Evolutionary conservation across 2,329 filamentous ascomycete species (phyloP), one percentile per base, ranked within the genome.

Genomic region (Fonsecaea erecta): DNA sequence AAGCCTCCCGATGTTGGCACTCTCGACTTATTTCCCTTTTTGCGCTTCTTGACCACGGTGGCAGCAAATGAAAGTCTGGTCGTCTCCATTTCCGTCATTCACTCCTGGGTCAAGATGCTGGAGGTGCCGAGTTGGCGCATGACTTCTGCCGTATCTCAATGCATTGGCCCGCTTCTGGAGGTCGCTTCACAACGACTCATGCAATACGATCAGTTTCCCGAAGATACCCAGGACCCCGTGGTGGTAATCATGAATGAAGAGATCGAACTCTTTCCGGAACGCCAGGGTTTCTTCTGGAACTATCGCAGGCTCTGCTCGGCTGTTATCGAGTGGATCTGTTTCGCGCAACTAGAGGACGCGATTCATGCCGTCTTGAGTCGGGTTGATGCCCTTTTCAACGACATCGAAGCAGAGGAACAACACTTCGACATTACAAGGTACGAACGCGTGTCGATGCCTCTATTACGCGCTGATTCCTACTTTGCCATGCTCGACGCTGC

Each of bases 201-300:
- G 65, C 89, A 92, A 61, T 99, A 96, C 77, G 95, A 99, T 76
- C 88, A 85, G 68, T 80, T 98, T 1, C 91, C 93, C 0, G 88
- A 94, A 68, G 90, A 96, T 68, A 90, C 89, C 0, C 86, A 91
- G 53, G 89, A 97, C 71, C 84, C 91, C 1, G 93, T 90, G 0
- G 85, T 93, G 64, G 81, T 92, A 11, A 95, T 97, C 70, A 83
- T 99, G 1, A 84, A 93, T 73, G 93, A 98, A 74, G 95, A 99
- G 74, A 96, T 97, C 62, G 95, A 99, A 74, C 98, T 94, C 0
- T 83, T 94, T 21, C 95, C 95, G 0, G 95, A 99, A 75, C 86
- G 93, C 26, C 95, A 99, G 78, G 92, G 93, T 0, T 99, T 99
- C 75, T 84, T 98, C 11, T 93, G 94, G 3, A 98, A 99, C 74